Evolutionary conservation across 2,329 filamentous ascomycete species (phyloP), one percentile per base, ranked within the genome.

Genomic region (Penicillium palitans): DNA sequence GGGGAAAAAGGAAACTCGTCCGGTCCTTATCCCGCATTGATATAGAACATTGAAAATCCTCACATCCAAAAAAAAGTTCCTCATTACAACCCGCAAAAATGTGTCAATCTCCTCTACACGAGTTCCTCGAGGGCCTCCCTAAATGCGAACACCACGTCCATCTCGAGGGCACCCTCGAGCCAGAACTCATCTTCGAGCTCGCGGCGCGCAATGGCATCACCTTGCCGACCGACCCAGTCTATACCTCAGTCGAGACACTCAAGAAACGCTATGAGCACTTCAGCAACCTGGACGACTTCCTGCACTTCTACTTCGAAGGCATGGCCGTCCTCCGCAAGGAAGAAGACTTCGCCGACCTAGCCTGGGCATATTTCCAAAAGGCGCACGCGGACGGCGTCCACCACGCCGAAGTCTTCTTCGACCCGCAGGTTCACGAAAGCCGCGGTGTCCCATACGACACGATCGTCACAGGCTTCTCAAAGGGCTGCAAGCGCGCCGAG

Each of bases 101-200:
- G 84, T 87, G 84, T 73, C 77, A 83, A 67, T 76, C 78, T 37
- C 66, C 76, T 15, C 74, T 85, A 52, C 85, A 87, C 74, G 72
- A 79, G 42, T 86, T 90, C 71, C 80, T 92, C 39, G 74, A 78
- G 52, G 81, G 81, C 33, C 82, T 93, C 31, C 90, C 90, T 62
- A 93, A 93, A 79, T 90, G 87, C 76, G 90, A 93, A 73, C 90
- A 92, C 70, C 90, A 93, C 75, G 83, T 93, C 54, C 90, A 93
- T 71, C 81, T 93, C 35, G 90, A 93, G 74, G 90, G 90, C 55
- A 87, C 88, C 13, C 81, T 93, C 39, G 86, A 87, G 41, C 88
- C 90, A 1, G 77, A 81, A 55, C 80, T 91, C 40, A 84, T 92
- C 61, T 93, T 92, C 78, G 69, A 79, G 31, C 84, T 93, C 6